These are phyloP conservation scores for Lepiota subincarnata DNA, from an alignment of 768 basidiomycete species.

Conservation along the genomic window DNA sequence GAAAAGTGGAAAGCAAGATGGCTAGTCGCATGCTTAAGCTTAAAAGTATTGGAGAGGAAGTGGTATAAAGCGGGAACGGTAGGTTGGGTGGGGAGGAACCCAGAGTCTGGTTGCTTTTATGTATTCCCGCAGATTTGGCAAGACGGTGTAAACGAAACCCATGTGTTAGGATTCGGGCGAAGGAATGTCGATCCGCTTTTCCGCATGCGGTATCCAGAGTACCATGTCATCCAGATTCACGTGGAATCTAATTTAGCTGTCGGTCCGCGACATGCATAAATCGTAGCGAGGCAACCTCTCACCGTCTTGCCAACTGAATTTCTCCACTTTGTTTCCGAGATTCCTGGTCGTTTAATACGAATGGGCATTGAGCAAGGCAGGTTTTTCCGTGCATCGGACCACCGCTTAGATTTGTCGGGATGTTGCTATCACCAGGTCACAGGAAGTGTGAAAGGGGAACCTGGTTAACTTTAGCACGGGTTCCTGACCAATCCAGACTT, in stretches of 20 bases:
- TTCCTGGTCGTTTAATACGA: background rate
- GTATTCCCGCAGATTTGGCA: constrained; percentile 22
- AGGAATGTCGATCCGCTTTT: constrained; percentile 32
- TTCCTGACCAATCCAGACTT: constrained; percentile 9
- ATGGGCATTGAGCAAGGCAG: background rate
- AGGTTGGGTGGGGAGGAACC: constrained; percentile 17
- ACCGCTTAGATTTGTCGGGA: background rate
- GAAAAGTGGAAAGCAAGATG: constrained; percentile 28
- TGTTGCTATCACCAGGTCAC: background rate
- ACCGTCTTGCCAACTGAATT: constrained; percentile 1
- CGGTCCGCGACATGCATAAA: constrained; percentile 9
- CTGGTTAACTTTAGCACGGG: constrained; percentile 12
- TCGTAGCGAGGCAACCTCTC: background rate
- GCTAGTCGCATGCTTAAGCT: constrained; percentile 30
- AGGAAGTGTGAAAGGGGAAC: background rate
- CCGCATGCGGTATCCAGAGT: constrained; percentile 28
- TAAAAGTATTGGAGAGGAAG: constrained; percentile 25
- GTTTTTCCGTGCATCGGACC: constrained; percentile 1
- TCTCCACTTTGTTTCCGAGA: constrained; percentile 4
- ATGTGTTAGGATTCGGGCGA: constrained; percentile 24
- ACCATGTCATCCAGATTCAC: constrained; percentile 25
- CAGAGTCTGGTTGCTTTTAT: constrained; percentile 30
- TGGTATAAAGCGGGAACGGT: constrained; percentile 20
- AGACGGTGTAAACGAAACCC: constrained; percentile 32
- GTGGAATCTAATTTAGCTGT: constrained; percentile 15